Conservation (phyloP, 73 alveolate species). For the Paramecium pentaurelia region DNA sequence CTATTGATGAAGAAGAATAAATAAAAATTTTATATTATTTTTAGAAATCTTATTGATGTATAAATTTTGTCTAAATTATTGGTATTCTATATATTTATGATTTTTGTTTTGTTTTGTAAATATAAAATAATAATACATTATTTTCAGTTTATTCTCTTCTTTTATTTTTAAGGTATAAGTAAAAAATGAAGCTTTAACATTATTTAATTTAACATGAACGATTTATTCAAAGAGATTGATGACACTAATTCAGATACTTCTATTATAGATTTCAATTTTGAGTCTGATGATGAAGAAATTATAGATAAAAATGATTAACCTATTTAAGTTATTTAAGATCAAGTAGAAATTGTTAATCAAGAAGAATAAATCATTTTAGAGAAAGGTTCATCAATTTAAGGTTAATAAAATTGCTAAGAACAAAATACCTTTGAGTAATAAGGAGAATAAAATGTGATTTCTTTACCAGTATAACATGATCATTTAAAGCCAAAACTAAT, state of each 20-base stretch:
- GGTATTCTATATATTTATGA: neutral
- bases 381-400: neutral
- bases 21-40: too few relatives aligned
- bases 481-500: neutral
- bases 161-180: neutral
- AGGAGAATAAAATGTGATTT: neutral
- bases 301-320: neutral
- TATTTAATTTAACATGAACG: neutral
- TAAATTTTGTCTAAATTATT: neutral
- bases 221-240: neutral
- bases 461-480: neutral
- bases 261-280: neutral
- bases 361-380: neutral
- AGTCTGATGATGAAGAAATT: neutral
- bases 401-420: neutral
- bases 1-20: too few relatives aligned
- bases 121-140: neutral
- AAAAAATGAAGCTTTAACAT: neutral
- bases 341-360: neutral
- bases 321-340: neutral
- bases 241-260: neutral
- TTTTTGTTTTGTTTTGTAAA: neutral
- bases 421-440: neutral
- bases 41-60: too few relatives aligned
- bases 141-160: slow-evolving; percentile 7